Percentiles rank a stretch among this genome's conserved stretches.
Evolutionary conservation across 2,329 filamentous ascomycete species (phyloP).

Genomic region (Xylariaceae sp.): DNA sequence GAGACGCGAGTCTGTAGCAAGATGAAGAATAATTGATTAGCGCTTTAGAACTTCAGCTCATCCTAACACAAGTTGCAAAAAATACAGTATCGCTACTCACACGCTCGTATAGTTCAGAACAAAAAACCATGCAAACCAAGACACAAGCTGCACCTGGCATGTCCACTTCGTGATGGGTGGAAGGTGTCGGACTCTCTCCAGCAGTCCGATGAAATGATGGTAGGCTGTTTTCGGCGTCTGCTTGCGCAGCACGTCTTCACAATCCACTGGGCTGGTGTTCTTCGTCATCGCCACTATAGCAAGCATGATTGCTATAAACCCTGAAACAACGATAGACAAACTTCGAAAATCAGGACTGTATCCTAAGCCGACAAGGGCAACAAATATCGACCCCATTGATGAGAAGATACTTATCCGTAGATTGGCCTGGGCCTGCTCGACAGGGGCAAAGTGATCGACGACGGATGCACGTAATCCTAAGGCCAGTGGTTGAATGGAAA

Average conservation of each 20-base stretch:
- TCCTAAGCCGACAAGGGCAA: conserved; percentile 1
- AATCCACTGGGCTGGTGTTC: background rate
- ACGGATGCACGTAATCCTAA: conserved; percentile 4
- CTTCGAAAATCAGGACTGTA: conserved; percentile 1
- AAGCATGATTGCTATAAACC: conserved; percentile 1
- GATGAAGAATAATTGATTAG: background rate
- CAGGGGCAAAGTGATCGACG: conserved; percentile 3
- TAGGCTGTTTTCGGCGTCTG: background rate
- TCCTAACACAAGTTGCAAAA: background rate
- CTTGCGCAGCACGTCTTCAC: background rate
- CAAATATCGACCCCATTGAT: background rate
- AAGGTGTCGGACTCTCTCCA: background rate
- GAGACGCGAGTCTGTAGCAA: background rate
- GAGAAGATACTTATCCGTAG: conserved; percentile 1
- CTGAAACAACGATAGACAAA: background rate
- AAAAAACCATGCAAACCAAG: conserved; percentile 6
- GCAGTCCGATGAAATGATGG: background rate
- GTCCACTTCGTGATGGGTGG: conserved; percentile 4
- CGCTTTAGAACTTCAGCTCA: background rate
- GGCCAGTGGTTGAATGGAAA: conserved; percentile 2
- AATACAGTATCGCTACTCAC: background rate
- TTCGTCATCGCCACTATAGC: conserved; percentile 2
- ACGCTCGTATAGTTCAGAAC: conserved; percentile 7
- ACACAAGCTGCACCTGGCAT: conserved; percentile 2
- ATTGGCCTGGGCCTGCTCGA: conserved; percentile 2